phyloP scores from a whole-genome alignment of 768 basidiomycete genomes.

The Lactarius quietus region DNA sequence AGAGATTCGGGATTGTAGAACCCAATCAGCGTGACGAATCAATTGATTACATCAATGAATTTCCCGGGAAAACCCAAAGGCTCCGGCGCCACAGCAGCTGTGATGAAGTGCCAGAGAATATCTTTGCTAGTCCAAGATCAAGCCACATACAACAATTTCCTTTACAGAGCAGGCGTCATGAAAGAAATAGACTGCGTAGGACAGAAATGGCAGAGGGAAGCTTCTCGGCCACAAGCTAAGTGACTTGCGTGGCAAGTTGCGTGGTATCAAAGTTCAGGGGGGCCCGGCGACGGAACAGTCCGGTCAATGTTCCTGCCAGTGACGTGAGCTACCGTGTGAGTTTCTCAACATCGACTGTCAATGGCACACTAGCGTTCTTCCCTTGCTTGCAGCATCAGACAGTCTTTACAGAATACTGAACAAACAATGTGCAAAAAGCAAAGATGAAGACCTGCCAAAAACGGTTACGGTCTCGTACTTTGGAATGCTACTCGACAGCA shows the following conservation, averaged over 20 bases:
- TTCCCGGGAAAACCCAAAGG: background rate
- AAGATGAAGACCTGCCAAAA: background rate
- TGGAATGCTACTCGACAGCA: background rate
- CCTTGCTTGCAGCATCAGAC: too few relatives aligned
- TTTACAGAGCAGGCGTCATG: background rate
- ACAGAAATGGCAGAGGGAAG: background rate
- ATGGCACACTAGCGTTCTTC: too few relatives aligned
- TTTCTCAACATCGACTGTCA: background rate
- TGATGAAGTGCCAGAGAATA: background rate
- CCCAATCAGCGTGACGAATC: slow-evolving; percentile 10
- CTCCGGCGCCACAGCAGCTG: slow-evolving; percentile 6
- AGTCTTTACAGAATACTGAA: background rate
- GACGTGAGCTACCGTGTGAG: background rate
- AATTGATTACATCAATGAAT: slow-evolving; percentile 17
- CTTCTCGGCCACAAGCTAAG: background rate
- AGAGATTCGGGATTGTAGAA: background rate
- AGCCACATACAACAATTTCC: background rate
- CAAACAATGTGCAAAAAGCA: background rate
- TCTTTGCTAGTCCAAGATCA: background rate
- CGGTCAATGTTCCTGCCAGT: background rate
- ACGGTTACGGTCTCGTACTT: background rate
- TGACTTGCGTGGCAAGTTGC: background rate
- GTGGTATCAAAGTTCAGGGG: background rate
- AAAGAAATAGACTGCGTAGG: background rate
- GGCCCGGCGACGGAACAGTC: background rate